Base-by-base conservation (phyloP, 78 protist species). In the Pigoraptor vietnamica region DNA sequence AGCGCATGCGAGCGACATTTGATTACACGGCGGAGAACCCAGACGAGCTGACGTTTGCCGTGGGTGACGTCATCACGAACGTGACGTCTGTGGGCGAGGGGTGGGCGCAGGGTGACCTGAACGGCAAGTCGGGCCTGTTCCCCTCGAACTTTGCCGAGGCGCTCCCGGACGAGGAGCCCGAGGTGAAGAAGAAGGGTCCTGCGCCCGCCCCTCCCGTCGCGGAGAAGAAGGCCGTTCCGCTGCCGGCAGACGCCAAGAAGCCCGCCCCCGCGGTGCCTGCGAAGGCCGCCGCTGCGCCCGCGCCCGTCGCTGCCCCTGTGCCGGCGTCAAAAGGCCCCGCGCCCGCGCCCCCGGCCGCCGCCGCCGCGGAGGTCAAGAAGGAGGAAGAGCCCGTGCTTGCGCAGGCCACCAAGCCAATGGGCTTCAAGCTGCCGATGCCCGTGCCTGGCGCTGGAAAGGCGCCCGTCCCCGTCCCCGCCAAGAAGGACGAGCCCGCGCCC, bases 91-190 rank as follows among this genome's bases (percentile, higher is more conserved):
- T 87, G 34, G 91, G 40, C 32, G 95, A 94, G 37, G 97, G 96
- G 39, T 96, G 98, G 98, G 92, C 95, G 94, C 96, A 96, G 86
- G 94, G 97, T 39, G 95, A 96, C 37, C 91, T 96, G 24, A 90
- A 92, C 81, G 96, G 96, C 81, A 40, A 91, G 48, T 2, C 39
- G 0, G 87, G 87, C 38, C 87, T 82, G 37, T 82, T 82, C 19
- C 87, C 87, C 37, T 82, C 87, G 0, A 82, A 82, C 37, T 82
- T 82, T 82, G 37, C 37, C 24, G 87, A 82, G 38, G 29, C 67
- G 29, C 6, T 48, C 14, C 67, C 67, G 29, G 67, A 48, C 67
- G 67, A 48, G 29, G 67, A 48, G 14, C 14, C 67, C 67, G 67
- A 48, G 29, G 14, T 14, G 14, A 48, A 48, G 67, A 48, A 48